Base-by-base conservation (phyloP, 192 early-diverging fungal species). In the Dissophora ornata region DNA sequence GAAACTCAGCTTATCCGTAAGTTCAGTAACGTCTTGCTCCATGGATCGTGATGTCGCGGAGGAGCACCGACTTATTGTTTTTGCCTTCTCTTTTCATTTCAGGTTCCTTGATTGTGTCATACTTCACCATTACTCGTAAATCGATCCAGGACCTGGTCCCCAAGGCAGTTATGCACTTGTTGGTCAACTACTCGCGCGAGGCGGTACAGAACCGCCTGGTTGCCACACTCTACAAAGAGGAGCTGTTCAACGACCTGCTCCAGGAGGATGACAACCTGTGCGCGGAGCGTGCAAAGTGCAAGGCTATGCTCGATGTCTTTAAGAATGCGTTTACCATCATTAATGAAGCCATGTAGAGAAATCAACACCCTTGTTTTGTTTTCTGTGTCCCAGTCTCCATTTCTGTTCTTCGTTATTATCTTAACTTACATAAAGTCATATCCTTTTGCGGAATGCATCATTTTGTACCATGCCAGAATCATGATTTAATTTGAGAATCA, bases 131-230 rank as follows among this genome's bases (percentile, higher is more conserved):
- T 66, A 90, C 91, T 30, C 89, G 91, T 67, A 92, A 94, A 79
- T 88, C 90, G 15, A 87, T 92, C 57, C 90, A 91, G 71, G 92
- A 94, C 42, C 64, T 90, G 58, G 91, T 94, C 9, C 92, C 92
- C 53, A 94, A 94, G 81, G 87, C 92, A 4, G 84, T 94, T 55
- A 94, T 94, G 92, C 91, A 94, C 57, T 69, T 92, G 44, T 71
- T 94, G 51, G 92, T 94, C 69, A 92, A 92, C 66, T 79, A 88
- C 62, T 89, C 88, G 29, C 86, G 90, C 54, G 87, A 94, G 65
- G 61, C 84, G 12, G 86, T 92, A 47, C 92, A 94, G 67, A 94
- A 91, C 79, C 85, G 91, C 9, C 78, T 94, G 40, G 92, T 94
- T 2, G 85, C 89, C 26, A 83, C 87, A 38, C 79, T 94, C 40